Percentiles rank a stretch among this genome's conserved stretches.
Conservation (phyloP, 129 eudicot species). For the Helichrysum umbraculigerum region DNA sequence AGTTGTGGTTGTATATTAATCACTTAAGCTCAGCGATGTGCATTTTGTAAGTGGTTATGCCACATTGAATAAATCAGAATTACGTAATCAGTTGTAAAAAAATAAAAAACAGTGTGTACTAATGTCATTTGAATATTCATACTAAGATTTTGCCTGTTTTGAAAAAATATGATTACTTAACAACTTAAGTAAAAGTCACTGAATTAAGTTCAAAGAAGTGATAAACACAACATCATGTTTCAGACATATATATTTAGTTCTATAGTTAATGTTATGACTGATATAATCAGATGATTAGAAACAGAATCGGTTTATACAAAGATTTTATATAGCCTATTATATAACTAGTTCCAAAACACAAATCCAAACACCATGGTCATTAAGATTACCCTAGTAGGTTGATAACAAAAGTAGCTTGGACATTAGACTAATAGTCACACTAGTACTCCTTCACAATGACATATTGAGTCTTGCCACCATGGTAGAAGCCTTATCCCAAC, state of each 20-base stretch:
- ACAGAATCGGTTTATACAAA: not conserved
- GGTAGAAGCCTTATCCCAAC: slow-evolving; percentile 70
- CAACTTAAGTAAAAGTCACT: not conserved
- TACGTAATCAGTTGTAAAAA: not conserved
- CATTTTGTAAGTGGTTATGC: no score
- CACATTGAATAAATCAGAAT: not conserved
- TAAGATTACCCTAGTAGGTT: no score
- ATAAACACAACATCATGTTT: not conserved
- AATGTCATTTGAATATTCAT: not conserved
- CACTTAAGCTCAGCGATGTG: not conserved
- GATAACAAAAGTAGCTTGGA: no score
- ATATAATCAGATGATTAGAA: not conserved
- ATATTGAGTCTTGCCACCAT: slow-evolving; percentile 93
- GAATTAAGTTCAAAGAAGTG: not conserved
- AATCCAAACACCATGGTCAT: no score
- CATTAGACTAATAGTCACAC: no score
- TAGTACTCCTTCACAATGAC: slow-evolving; percentile 26
- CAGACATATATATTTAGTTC: not conserved
- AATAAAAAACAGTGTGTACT: not conserved
- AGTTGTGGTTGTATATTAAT: not conserved
- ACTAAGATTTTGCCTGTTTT: not conserved
- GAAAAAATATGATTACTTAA: not conserved
- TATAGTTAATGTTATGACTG: no score
- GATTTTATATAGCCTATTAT: not conserved
- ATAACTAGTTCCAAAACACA: no score